Evolutionary conservation across 495 filamentous ascomycete genomes (phyloP).

Genomic region (Choiromyces venosus): DNA sequence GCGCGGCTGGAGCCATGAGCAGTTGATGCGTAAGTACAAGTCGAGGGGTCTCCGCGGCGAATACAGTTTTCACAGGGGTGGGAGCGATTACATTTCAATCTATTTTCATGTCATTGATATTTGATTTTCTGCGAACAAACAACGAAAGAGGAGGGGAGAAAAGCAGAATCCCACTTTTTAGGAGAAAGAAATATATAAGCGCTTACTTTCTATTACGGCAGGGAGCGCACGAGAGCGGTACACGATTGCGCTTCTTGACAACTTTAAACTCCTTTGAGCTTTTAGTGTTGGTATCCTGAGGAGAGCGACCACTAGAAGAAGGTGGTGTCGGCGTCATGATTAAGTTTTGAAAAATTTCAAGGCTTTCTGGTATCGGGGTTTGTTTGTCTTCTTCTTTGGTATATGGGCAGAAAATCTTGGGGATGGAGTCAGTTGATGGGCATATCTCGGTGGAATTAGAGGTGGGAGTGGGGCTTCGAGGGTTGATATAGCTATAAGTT

Average conservation of each 20-base stretch:
- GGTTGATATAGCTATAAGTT: neutral
- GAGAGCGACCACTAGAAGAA: conserved; percentile 76
- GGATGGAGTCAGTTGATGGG: neutral
- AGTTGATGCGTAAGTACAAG: conserved; percentile 80
- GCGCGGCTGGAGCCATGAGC: conserved; percentile 14
- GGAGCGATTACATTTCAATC: conserved; percentile 88
- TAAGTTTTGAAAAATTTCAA: neutral
- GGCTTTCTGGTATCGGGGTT: neutral
- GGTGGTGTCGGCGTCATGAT: conserved; percentile 84
- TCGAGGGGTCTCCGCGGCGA: conserved; percentile 74
- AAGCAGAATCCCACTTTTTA: conserved; percentile 5
- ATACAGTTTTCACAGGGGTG: conserved; percentile 94
- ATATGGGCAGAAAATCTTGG: neutral
- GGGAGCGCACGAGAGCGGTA: conserved; percentile 89
- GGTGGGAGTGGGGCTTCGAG: neutral
- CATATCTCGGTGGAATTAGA: neutral
- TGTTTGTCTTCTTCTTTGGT: neutral
- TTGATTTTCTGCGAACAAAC: conserved; percentile 15
- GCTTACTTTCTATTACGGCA: conserved; percentile 92
- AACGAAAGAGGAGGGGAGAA: neutral
- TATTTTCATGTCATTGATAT: conserved; percentile 42
- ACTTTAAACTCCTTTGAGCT: conserved; percentile 57
- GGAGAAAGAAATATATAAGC: conserved; percentile 23
- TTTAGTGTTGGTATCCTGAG: conserved; percentile 57
- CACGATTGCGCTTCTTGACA: conserved; percentile 87